Conservation (phyloP, 148 eudicot species). For the Spergularia marina region DNA sequence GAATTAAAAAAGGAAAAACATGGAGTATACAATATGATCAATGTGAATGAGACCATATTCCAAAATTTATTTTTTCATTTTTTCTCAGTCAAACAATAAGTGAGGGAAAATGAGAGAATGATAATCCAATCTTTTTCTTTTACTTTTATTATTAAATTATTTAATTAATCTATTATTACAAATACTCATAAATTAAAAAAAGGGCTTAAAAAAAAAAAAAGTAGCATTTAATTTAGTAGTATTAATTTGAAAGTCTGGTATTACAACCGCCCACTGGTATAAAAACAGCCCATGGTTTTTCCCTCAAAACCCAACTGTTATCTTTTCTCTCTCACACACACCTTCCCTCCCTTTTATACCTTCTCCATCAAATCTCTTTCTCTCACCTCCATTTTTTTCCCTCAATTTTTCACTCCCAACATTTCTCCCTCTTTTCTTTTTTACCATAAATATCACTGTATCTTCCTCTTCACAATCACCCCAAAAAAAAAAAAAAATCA, state of each 20-base stretch:
- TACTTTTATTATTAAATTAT: too few relatives aligned
- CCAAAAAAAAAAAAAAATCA: background rate
- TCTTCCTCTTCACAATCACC: background rate
- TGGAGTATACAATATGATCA: too few relatives aligned
- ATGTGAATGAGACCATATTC: too few relatives aligned
- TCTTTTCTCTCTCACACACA: background rate
- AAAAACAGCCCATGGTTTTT: slow-evolving; percentile 49
- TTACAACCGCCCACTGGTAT: slow-evolving; percentile 40
- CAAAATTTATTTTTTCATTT: too few relatives aligned
- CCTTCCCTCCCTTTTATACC: slow-evolving; percentile 13
- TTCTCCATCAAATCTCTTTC: background rate
- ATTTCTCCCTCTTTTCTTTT: background rate
- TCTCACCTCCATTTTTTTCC: background rate
- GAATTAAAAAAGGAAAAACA: too few relatives aligned
- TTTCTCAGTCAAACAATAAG: too few relatives aligned
- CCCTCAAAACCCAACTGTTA: slow-evolving; percentile 25
- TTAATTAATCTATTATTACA: too few relatives aligned
- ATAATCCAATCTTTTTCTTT: too few relatives aligned
- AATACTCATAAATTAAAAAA: too few relatives aligned
- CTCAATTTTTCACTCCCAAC: slow-evolving; percentile 18
- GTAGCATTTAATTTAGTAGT: background rate
- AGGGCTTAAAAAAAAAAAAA: too few relatives aligned
- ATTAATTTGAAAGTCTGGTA: slow-evolving; percentile 28
- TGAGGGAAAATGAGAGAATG: too few relatives aligned
- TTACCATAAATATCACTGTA: background rate